Evolutionary conservation across 2,329 filamentous ascomycete species (phyloP), one percentile per base, ranked within the genome.

Genomic region (Tolypocladium sp.): DNA sequence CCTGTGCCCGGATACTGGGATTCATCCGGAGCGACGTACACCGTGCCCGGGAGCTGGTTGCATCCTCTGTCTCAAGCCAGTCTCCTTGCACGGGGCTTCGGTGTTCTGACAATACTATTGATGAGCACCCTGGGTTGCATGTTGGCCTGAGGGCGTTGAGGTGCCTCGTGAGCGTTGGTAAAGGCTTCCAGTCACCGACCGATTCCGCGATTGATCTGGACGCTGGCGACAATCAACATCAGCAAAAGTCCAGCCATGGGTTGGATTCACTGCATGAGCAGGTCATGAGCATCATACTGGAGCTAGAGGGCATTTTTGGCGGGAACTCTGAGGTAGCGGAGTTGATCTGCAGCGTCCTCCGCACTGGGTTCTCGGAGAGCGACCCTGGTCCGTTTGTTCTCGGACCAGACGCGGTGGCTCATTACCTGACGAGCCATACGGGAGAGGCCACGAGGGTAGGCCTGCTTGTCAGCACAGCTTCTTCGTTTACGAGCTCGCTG

Each of bases 301-400:
- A 77, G n/a, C 63, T 81, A 5, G 80, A 82, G 61, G 62, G 68
- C 3, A 67, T 82, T 0, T 86, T 91, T 53, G 79, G 77, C 4
- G 74, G 72, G 2, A 85, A 82, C 59, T 81, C 84, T 27, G 90
- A 92, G 64, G 81, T 91, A 13, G 80, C 88, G 27, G 89, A 92
- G 66, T 79, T 84, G 4, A 84, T 87, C 40, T 94, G 90, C 72
- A 80, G 79, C 59, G 83, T 92, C 55, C 79, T 93, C 56, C 84
- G 86, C 46, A 82, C 85, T 25, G 91, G 91, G 0, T 92, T 92
- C 67, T 86, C 86, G 1, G 91, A 95, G 70, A 82, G 79, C 0
- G 82, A 85, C 33, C 83, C 88, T 3, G 90, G 90, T 0, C 88
- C 90, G 1, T 93, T 94, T 65, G 89, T 92, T 10, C 84, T 95